phyloP scores from a whole-genome alignment of 2,329 filamentous ascomycete species.

The Annulohypoxylon truncatum region DNA sequence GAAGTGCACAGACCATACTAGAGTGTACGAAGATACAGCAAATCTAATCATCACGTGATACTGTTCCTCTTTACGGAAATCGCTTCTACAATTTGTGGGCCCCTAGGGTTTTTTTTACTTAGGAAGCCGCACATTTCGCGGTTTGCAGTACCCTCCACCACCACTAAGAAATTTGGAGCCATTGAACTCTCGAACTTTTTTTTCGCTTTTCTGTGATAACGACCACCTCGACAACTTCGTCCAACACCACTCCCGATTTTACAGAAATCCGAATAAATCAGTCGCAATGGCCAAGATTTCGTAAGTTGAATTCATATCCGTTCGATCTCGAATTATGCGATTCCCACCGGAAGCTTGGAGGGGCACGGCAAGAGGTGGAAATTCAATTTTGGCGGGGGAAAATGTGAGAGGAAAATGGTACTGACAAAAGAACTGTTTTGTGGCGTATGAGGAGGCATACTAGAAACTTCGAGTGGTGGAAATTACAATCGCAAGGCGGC shows the following conservation, averaged over 20 bases:
- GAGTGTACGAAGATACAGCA: not conserved
- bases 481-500: not conserved
- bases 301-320: slow-evolving; percentile 42
- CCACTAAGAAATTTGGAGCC: slow-evolving; percentile 38
- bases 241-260: slow-evolving; percentile 33
- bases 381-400: slow-evolving; percentile 33
- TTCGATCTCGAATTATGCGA: slow-evolving; percentile 26
- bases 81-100: slow-evolving; percentile 36
- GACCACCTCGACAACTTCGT: slow-evolving; percentile 24
- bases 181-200: slow-evolving; percentile 29
- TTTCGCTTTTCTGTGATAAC: slow-evolving; percentile 24
- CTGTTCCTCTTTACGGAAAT: slow-evolving; percentile 22
- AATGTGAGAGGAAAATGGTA: not conserved
- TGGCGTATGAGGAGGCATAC: not conserved
- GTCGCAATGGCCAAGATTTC: slow-evolving; percentile 49
- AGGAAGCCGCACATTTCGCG: slow-evolving; percentile 35
- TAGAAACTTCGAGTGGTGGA: not conserved
- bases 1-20: not conserved
- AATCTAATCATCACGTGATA: slow-evolving; percentile 16
- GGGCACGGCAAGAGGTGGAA: slow-evolving; percentile 20
- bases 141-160: slow-evolving; percentile 10
- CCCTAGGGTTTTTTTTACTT: slow-evolving; percentile 39
- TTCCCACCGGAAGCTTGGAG: slow-evolving; percentile 16
- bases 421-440: not conserved
- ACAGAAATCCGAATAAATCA: slow-evolving; percentile 31